Evolutionary conservation across 1,284 basidiomycete genomes (phyloP).

Genomic region (Pascua guehoae): DNA sequence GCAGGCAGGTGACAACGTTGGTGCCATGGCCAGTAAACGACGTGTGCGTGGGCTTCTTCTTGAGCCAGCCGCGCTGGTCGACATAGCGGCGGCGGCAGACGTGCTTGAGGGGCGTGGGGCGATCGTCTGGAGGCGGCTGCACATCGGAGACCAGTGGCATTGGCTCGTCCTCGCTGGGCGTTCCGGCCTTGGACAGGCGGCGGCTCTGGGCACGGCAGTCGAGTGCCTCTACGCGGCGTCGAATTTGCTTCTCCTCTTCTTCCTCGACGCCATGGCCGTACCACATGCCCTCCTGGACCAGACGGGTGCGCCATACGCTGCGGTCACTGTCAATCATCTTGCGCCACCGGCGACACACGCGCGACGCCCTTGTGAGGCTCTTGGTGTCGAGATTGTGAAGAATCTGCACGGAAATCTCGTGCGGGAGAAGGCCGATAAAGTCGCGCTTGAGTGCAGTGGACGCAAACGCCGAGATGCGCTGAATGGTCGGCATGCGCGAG

Average conservation of each 20-base stretch:
- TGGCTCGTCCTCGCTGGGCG: constrained; percentile 33
- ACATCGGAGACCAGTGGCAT: constrained; percentile 12
- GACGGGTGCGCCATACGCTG: constrained; percentile 38
- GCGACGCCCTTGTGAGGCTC: constrained; percentile 31
- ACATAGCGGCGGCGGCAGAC: constrained; percentile 51
- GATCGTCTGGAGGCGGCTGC: constrained; percentile 11
- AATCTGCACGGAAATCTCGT: constrained; percentile 46
- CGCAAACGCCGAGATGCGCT: constrained; percentile 40
- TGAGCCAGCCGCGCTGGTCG: constrained; percentile 57
- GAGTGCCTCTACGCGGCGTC: constrained; percentile 32
- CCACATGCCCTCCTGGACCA: constrained; percentile 41
- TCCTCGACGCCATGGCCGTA: constrained; percentile 45
- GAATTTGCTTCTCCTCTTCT: constrained; percentile 39
- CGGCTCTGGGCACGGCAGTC: constrained; percentile 20
- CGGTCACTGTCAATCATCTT: constrained; percentile 44
- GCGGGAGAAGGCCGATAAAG: constrained; percentile 43
- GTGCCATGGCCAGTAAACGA: constrained; percentile 82
- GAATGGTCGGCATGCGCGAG: constrained; percentile 45
- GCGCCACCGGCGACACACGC: constrained; percentile 43
- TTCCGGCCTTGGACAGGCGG: constrained; percentile 18
- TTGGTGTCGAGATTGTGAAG: constrained; percentile 36
- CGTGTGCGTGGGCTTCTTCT: constrained; percentile 55
- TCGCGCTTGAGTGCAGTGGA: constrained; percentile 44
- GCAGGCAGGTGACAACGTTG: constrained; percentile 86
- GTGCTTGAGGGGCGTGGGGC: constrained; percentile 41